Percentiles rank a stretch among this genome's conserved stretches.
Evolutionary conservation across 805 yeast species (phyloP).

Genomic region (Debaryomyces hansenii): DNA sequence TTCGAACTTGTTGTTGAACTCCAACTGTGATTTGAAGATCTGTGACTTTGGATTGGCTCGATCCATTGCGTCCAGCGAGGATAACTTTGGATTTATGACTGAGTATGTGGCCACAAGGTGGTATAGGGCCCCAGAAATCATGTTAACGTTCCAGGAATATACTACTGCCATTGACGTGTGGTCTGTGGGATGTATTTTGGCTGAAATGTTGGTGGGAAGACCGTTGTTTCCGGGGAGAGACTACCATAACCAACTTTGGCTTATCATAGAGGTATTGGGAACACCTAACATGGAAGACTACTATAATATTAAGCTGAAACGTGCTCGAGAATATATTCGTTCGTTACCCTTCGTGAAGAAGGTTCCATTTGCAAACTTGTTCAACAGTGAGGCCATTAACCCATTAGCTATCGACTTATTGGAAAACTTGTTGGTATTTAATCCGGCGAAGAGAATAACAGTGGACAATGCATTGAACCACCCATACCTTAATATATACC

Average conservation of each 20-base stretch:
- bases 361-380: conserved; percentile 51
- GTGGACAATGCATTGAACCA: conserved; percentile 77
- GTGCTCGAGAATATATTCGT: conserved; percentile 87
- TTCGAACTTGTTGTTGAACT: conserved; percentile 77
- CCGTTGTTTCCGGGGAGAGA: conserved; percentile 95
- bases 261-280: conserved; percentile 82
- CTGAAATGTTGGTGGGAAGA: conserved; percentile 81
- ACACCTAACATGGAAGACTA: conserved; percentile 84
- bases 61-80: conserved; percentile 59
- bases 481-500: conserved; percentile 87
- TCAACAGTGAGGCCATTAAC: conserved; percentile 28
- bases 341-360: conserved; percentile 72
- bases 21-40: conserved; percentile 90
- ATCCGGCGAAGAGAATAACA: conserved; percentile 69
- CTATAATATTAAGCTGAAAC: conserved; percentile 66
- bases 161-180: conserved; percentile 95
- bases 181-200: conserved; percentile 95
- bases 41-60: conserved; percentile 94
- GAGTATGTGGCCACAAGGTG: conserved; percentile 97
- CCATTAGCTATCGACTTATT: conserved; percentile 59
- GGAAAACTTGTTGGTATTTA: conserved; percentile 63
- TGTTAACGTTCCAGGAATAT: conserved; percentile 91
- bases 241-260: conserved; percentile 85
- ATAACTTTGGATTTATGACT: conserved; percentile 81
- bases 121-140: conserved; percentile 97